Evolutionary conservation across 495 filamentous ascomycete genomes (phyloP).

Genomic region (Talaromyces proteolyticus): DNA sequence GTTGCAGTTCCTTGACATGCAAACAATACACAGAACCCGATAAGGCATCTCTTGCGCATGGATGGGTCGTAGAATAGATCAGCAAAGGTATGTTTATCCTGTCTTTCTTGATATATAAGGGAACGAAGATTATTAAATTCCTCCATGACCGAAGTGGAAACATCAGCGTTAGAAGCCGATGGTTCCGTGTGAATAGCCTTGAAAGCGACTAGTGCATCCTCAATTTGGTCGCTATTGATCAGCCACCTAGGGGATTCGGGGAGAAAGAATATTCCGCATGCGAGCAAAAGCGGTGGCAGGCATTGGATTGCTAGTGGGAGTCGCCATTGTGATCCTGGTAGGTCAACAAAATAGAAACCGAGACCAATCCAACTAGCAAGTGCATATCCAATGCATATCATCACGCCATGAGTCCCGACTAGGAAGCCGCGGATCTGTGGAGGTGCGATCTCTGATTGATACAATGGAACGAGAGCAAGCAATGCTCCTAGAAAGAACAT

Average conservation of each 20-base stretch:
- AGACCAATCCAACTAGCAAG: slow-evolving; percentile 20
- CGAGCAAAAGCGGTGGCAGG: slow-evolving; percentile 52
- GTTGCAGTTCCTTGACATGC: slow-evolving; percentile 28
- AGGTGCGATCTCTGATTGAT: slow-evolving; percentile 21
- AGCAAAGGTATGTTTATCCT: slow-evolving; percentile 54
- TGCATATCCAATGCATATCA: slow-evolving; percentile 12
- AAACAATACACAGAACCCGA: slow-evolving; percentile 1
- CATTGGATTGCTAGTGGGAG: slow-evolving; percentile 38
- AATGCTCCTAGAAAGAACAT: slow-evolving; percentile 16
- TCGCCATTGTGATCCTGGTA: slow-evolving; percentile 18
- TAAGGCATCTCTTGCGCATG: slow-evolving; percentile 29
- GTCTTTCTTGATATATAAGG: slow-evolving; percentile 51
- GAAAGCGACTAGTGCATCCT: too few species aligned
- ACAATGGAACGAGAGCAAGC: slow-evolving; percentile 35
- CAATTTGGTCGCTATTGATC: slow-evolving; percentile 62
- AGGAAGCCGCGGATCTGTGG: slow-evolving; percentile 20
- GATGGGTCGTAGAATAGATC: slow-evolving; percentile 72
- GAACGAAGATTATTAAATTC: too few species aligned
- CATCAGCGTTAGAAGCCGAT: slow-evolving; percentile 50
- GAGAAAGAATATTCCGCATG: slow-evolving; percentile 46
- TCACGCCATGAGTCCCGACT: slow-evolving; percentile 8
- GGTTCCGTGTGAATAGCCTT: slow-evolving; percentile 52
- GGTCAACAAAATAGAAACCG: slow-evolving; percentile 7
- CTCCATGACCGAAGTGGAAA: too few species aligned
- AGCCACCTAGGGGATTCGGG: slow-evolving; percentile 50